These are phyloP conservation scores for Powellomyces hirtus DNA, from an alignment of 192 early-diverging fungal species.

Conservation along the genomic window DNA sequence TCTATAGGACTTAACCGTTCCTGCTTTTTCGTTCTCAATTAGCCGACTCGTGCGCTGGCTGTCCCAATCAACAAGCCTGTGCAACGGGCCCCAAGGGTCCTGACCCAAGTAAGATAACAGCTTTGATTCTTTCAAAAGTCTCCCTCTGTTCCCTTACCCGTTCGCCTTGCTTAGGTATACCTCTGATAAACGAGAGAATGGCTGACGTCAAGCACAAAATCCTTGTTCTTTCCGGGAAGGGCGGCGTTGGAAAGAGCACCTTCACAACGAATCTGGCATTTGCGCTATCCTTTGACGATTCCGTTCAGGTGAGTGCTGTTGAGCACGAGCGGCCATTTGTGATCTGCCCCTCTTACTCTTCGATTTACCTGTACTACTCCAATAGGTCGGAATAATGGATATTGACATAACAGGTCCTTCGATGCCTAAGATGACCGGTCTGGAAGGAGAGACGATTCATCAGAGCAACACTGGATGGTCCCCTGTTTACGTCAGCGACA, in stretches of 20 bases:
- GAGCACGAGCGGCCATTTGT: too few species aligned
- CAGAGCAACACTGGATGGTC: conserved; percentile 84
- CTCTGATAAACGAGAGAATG: conserved; percentile 43
- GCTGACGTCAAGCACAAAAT: conserved; percentile 79
- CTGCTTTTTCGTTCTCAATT: background rate
- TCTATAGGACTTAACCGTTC: background rate
- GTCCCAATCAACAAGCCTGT: conserved; percentile 53
- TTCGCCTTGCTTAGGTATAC: conserved; percentile 24
- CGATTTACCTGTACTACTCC: too few species aligned
- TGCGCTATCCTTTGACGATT: conserved; percentile 40
- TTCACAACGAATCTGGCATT: conserved; percentile 78
- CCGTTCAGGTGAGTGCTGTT: conserved; percentile 27
- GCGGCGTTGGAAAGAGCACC: conserved; percentile 94
- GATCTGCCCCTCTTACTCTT: too few species aligned
- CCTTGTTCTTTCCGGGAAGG: conserved; percentile 94
- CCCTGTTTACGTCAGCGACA: conserved; percentile 51
- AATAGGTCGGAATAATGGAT: conserved; percentile 84
- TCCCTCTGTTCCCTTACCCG: background rate
- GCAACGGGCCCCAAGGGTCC: conserved; percentile 42
- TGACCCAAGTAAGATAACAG: conserved; percentile 42
- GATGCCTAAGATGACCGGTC: conserved; percentile 92
- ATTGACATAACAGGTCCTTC: conserved; percentile 98
- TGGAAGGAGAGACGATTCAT: conserved; percentile 84
- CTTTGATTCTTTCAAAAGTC: background rate
- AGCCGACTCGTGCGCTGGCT: conserved; percentile 49